Percentiles rank a stretch among this genome's conserved stretches.
Conservation (phyloP, 2,329 filamentous ascomycete species). For the Aspergillus sp. region DNA sequence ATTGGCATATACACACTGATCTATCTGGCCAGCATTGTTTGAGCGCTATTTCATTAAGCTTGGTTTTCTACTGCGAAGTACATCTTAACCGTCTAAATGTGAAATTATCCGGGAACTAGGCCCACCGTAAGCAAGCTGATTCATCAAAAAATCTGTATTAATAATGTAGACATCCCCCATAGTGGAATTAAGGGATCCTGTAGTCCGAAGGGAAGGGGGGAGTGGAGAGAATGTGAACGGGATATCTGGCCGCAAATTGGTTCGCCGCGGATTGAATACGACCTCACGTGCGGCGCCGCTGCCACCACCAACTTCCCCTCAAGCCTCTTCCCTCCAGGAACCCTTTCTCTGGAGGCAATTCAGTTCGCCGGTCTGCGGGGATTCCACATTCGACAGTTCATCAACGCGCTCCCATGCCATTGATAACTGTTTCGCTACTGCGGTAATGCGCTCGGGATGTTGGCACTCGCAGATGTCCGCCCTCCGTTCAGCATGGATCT, state of each 20-base stretch:
- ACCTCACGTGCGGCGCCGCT: conserved; percentile 20
- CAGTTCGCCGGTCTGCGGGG: conserved; percentile 33
- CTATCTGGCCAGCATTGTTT: conserved; percentile 5
- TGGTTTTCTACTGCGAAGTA: not conserved
- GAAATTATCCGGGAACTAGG: not conserved
- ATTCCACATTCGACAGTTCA: conserved; percentile 22
- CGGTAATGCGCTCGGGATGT: conserved; percentile 47
- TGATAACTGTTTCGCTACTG: conserved; percentile 26
- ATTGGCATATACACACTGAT: conserved; percentile 1
- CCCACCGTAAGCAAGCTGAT: not conserved
- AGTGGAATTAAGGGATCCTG: not conserved
- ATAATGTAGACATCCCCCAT: not conserved
- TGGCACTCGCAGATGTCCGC: conserved; percentile 40
- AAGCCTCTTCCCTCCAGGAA: conserved; percentile 12
- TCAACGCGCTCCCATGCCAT: conserved; percentile 28
- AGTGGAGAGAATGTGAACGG: conserved; percentile 20
- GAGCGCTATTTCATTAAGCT: conserved; percentile 2
- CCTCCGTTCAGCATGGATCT: conserved; percentile 35
- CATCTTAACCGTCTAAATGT: not conserved
- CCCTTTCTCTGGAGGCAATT: conserved; percentile 7
- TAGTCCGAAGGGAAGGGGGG: conserved; percentile 4
- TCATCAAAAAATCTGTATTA: conserved; percentile 6
- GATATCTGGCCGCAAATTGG: conserved; percentile 35
- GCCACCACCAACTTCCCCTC: conserved; percentile 7
- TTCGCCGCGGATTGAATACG: conserved; percentile 7